A percentile compares a stretch with the other conserved stretches of the same genome.
phyloP scores from a whole-genome alignment of 768 basidiomycete genomes.

The Boletus edulis region DNA sequence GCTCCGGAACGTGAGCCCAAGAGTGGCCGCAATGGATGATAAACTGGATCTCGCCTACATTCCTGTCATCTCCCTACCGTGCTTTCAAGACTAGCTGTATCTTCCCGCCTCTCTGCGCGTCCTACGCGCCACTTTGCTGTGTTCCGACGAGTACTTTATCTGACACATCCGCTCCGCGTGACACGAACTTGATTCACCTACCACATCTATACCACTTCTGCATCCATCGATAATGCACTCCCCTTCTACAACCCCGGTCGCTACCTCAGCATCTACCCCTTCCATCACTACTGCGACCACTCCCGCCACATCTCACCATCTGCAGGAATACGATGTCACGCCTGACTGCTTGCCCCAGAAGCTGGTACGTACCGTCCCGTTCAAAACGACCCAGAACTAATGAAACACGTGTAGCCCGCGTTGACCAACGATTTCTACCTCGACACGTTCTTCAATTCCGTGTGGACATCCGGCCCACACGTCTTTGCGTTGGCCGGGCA shows the following conservation, averaged over 20 bases:
- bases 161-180: background rate
- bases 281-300: background rate
- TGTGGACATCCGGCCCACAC: slow-evolving; percentile 30
- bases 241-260: too few species aligned
- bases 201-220: background rate
- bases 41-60: background rate
- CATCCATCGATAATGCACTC: background rate
- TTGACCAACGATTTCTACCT: slow-evolving; percentile 42
- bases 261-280: background rate
- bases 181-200: background rate
- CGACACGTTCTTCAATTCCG: slow-evolving; percentile 41
- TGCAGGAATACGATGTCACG: background rate
- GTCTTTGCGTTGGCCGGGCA: slow-evolving; percentile 11
- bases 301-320: background rate
- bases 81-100: background rate
- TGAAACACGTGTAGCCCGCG: background rate
- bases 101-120: background rate
- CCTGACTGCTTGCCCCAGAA: background rate
- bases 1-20: background rate
- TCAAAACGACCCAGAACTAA: background rate
- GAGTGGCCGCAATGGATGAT: background rate
- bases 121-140: background rate
- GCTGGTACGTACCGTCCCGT: background rate
- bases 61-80: too few species aligned
- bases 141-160: background rate